A percentile compares a stretch with the other conserved stretches of the same genome.
These are phyloP conservation scores for Entoloma clypeatum DNA, from an alignment of 1,284 basidiomycete species.

Conservation along the genomic window DNA sequence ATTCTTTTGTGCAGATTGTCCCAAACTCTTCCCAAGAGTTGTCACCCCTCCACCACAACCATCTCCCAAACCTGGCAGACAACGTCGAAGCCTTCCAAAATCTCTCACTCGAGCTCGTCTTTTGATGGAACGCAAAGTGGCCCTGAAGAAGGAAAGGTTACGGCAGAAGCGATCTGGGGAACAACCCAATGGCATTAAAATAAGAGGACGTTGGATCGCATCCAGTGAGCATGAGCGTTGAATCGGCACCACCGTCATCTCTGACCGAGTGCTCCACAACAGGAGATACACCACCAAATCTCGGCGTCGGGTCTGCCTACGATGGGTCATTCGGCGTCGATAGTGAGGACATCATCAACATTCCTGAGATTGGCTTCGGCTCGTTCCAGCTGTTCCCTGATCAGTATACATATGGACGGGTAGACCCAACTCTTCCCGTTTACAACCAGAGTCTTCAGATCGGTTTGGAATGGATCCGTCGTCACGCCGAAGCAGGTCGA, in stretches of 20 bases:
- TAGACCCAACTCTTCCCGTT: conserved; percentile 43
- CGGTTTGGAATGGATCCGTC: conserved; percentile 53
- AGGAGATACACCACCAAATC: conserved; percentile 40
- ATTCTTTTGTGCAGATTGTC: conserved; percentile 54
- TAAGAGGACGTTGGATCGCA: conserved; percentile 60
- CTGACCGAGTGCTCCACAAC: conserved; percentile 6
- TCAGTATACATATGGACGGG: conserved; percentile 48
- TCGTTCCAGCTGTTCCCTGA: conserved; percentile 67
- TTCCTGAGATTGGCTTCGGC: conserved; percentile 52
- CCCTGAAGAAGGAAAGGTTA: conserved; percentile 36
- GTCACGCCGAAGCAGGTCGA: conserved; percentile 40
- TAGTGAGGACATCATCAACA: conserved; percentile 58
- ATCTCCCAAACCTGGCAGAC: conserved; percentile 34
- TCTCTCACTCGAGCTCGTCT: conserved; percentile 44
- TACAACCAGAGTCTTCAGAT: conserved; percentile 49
- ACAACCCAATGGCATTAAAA: conserved; percentile 39
- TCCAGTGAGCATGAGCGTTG: conserved; percentile 37
- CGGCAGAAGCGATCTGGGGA: conserved; percentile 24
- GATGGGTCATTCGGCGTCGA: conserved; percentile 66
- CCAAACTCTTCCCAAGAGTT: conserved; percentile 47
- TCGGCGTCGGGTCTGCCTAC: conserved; percentile 43
- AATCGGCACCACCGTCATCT: conserved; percentile 1
- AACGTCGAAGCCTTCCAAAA: conserved; percentile 32
- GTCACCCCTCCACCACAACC: conserved; percentile 28
- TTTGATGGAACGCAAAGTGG: conserved; percentile 43